Evolutionary conservation across 495 filamentous ascomycete species (phyloP).

Genomic region (Xeromyces bisporus): DNA sequence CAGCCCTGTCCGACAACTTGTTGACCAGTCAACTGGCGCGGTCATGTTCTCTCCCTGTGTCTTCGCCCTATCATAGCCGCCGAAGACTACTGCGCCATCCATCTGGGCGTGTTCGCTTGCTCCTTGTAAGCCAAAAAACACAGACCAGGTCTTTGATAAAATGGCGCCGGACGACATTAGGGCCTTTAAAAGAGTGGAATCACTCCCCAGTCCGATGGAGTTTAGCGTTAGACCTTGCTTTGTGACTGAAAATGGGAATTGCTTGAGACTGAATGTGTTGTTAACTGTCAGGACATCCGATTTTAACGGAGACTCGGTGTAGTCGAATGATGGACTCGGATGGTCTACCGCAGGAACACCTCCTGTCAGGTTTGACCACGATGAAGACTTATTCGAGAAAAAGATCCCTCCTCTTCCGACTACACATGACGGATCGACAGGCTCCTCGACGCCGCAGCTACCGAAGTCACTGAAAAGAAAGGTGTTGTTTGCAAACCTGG

Average conservation of each 20-base stretch:
- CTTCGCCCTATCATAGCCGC: slow-evolving; percentile 29
- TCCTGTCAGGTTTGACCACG: too few species aligned
- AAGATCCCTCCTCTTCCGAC: too few species aligned
- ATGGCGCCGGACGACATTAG: slow-evolving; percentile 17
- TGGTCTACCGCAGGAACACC: not conserved
- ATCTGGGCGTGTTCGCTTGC: slow-evolving; percentile 8
- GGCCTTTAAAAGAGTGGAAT: slow-evolving; percentile 24
- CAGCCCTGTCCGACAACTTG: slow-evolving; percentile 16
- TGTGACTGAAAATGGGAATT: slow-evolving; percentile 10
- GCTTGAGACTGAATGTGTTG: slow-evolving; percentile 3
- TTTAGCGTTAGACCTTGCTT: slow-evolving; percentile 4
- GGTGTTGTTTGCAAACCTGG: too few species aligned
- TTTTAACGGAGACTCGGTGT: not conserved
- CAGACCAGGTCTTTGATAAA: slow-evolving; percentile 18
- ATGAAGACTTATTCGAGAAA: too few species aligned
- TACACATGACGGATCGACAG: too few species aligned
- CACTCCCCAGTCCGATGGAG: slow-evolving; percentile 17
- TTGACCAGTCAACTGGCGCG: slow-evolving; percentile 4
- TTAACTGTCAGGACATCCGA: slow-evolving; percentile 1
- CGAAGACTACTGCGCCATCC: slow-evolving; percentile 25
- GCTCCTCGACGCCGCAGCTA: too few species aligned
- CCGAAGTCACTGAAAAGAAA: too few species aligned
- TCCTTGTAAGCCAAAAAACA: slow-evolving; percentile 27
- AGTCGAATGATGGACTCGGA: not conserved
- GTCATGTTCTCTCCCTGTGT: slow-evolving; percentile 17